phyloP scores from a whole-genome alignment of 345 rosid genomes.

The Viola odorata region DNA sequence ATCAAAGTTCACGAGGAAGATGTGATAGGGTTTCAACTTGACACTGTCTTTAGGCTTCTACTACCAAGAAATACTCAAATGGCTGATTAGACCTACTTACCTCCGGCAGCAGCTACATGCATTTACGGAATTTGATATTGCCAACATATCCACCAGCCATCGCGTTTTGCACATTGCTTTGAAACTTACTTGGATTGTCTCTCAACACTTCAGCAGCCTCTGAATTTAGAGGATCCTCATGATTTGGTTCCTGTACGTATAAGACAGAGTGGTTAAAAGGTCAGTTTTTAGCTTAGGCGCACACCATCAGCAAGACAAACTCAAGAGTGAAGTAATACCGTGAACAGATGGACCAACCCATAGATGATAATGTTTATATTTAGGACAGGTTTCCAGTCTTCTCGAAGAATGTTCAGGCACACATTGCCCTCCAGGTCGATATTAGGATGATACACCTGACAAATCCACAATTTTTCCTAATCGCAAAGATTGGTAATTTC shows the following conservation, averaged over 20 bases:
- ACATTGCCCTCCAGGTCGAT: not conserved
- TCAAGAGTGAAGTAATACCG: not conserved
- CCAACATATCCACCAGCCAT: not conserved
- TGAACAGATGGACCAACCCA: not conserved
- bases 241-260: not conserved
- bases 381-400: not conserved
- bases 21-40: too few relatives aligned
- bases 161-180: not conserved
- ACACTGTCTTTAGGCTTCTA: not conserved
- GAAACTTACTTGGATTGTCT: not conserved
- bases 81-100: not conserved
- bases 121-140: not conserved
- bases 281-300: not conserved
- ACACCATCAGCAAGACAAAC: not conserved
- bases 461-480: not conserved
- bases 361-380: not conserved
- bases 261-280: not conserved
- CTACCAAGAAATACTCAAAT: not conserved
- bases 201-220: not conserved
- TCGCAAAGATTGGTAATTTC: not conserved
- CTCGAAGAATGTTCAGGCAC: slow-evolving; percentile 1
- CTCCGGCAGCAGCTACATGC: not conserved
- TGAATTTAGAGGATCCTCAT: not conserved
- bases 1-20: too few relatives aligned
- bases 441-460: not conserved